A percentile compares a stretch with the other conserved stretches of the same genome.
Evolutionary conservation across 2,329 filamentous ascomycete genomes (phyloP).

Genomic region (Fusarium subtropicale): DNA sequence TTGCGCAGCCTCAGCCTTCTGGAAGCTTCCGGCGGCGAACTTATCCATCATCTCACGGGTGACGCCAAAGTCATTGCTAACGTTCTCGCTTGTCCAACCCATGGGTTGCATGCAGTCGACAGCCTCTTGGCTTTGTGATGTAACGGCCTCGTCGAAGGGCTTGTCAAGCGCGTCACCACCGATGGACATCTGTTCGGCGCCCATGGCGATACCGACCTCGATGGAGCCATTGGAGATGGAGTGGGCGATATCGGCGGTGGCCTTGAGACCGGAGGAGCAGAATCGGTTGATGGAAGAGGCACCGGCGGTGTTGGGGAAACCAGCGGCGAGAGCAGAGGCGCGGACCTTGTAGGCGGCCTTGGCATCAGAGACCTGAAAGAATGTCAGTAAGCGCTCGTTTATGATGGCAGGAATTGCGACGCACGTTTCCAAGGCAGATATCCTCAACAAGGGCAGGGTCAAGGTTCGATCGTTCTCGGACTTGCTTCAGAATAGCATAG

Average conservation of each 20-base stretch:
- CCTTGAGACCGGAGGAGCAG: slow-evolving; percentile 96
- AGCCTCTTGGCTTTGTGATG: slow-evolving; percentile 78
- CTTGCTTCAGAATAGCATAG: slow-evolving; percentile 83
- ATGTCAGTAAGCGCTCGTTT: slow-evolving; percentile 2
- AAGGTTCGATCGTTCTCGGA: slow-evolving; percentile 77
- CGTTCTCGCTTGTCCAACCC: slow-evolving; percentile 98
- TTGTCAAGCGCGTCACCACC: slow-evolving; percentile 76
- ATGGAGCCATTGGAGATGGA: slow-evolving; percentile 84
- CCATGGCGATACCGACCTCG: slow-evolving; percentile 86
- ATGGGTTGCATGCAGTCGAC: slow-evolving; percentile 92
- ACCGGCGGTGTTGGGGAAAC: slow-evolving; percentile 89
- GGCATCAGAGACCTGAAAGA: slow-evolving; percentile 76
- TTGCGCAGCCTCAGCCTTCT: slow-evolving; percentile 87
- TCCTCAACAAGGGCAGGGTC: slow-evolving; percentile 88
- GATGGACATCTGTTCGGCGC: slow-evolving; percentile 87
- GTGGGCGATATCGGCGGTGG: slow-evolving; percentile 93
- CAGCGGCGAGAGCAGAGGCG: slow-evolving; percentile 87
- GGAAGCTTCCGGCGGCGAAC: slow-evolving; percentile 89
- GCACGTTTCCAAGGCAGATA: slow-evolving; percentile 90
- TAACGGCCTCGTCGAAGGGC: slow-evolving; percentile 82
- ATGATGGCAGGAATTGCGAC: neutral
- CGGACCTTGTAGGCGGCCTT: slow-evolving; percentile 93
- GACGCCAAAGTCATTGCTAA: slow-evolving; percentile 90
- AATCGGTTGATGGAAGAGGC: slow-evolving; percentile 92
- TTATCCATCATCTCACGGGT: slow-evolving; percentile 82